phyloP scores from a whole-genome alignment of 2,329 filamentous ascomycete species.

The Arthrobotrys sphaeroides region DNA sequence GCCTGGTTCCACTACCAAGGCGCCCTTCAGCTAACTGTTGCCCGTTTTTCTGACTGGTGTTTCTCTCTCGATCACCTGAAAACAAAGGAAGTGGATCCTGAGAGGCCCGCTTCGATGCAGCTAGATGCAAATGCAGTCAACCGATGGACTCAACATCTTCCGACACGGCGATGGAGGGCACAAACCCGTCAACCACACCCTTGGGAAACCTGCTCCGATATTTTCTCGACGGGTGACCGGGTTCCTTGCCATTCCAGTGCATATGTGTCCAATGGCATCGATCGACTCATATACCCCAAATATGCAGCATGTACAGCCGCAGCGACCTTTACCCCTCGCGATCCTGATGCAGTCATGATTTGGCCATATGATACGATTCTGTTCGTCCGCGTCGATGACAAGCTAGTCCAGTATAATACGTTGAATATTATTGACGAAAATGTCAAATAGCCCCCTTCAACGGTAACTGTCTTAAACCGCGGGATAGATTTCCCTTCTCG shows the following conservation, averaged over 20 bases:
- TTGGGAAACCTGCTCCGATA: conserved; percentile 19
- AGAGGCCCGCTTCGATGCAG: conserved; percentile 17
- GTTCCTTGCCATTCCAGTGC: conserved; percentile 11
- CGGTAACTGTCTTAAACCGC: conserved; percentile 7
- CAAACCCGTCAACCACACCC: conserved; percentile 37
- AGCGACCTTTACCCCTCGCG: conserved; percentile 23
- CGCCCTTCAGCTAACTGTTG: conserved; percentile 39
- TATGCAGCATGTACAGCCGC: conserved; percentile 42
- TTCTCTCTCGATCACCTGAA: conserved; percentile 28
- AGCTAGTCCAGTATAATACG: conserved; percentile 14
- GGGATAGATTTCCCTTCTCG: conserved; percentile 29
- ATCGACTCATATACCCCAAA: conserved; percentile 32
- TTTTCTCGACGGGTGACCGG: conserved; percentile 16
- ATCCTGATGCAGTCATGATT: conserved; percentile 38
- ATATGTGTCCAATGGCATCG: conserved; percentile 20
- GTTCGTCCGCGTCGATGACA: conserved; percentile 17
- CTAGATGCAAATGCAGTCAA: conserved; percentile 27
- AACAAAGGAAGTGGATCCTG: conserved; percentile 16
- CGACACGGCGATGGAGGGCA: conserved; percentile 47
- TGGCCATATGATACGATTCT: conserved; percentile 17
- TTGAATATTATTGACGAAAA: conserved; percentile 4
- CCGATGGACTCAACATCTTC: conserved; percentile 26
- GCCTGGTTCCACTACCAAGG: conserved; percentile 43
- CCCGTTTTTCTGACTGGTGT: conserved; percentile 9
- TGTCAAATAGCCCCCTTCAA: conserved; percentile 10